Evolutionary conservation across 495 filamentous ascomycete genomes (phyloP).

Genomic region (Penicillium herquei): DNA sequence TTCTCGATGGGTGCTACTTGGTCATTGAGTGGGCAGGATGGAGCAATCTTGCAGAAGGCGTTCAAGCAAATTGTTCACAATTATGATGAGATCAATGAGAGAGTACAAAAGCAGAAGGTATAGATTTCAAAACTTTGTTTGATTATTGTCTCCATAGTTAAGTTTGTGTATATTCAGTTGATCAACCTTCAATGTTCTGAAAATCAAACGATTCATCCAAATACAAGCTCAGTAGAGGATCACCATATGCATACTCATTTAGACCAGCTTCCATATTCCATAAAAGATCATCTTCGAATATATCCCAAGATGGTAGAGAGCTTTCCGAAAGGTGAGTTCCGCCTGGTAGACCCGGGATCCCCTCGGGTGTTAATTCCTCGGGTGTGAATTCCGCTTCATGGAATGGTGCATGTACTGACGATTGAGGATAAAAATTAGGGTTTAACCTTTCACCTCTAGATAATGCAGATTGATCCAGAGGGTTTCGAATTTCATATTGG

Average conservation of each 20-base stretch:
- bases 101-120: slow-evolving; percentile 16
- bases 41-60: slow-evolving; percentile 25
- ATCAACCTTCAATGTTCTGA: slow-evolving; percentile 5
- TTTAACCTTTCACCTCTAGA: background rate
- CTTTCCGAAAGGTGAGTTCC: slow-evolving; percentile 11
- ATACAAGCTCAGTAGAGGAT: slow-evolving; percentile 14
- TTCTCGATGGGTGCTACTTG: slow-evolving; percentile 31
- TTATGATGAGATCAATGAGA: slow-evolving; percentile 25
- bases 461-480: background rate
- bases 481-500: background rate
- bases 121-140: background rate
- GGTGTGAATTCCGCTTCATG: background rate
- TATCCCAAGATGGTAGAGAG: slow-evolving; percentile 16
- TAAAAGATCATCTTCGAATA: slow-evolving; percentile 21
- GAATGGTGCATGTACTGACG: background rate
- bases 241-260: slow-evolving; percentile 29
- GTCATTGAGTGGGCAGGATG: slow-evolving; percentile 29
- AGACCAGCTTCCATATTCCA: slow-evolving; percentile 32
- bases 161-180: too few species aligned
- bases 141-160: background rate
- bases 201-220: slow-evolving; percentile 16
- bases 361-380: background rate
- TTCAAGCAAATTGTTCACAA: slow-evolving; percentile 29
- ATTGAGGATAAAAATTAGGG: background rate
- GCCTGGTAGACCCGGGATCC: background rate